Evolutionary conservation across 1,139 yeast species (phyloP).

Genomic region (Debaryomyces robertsiae): DNA sequence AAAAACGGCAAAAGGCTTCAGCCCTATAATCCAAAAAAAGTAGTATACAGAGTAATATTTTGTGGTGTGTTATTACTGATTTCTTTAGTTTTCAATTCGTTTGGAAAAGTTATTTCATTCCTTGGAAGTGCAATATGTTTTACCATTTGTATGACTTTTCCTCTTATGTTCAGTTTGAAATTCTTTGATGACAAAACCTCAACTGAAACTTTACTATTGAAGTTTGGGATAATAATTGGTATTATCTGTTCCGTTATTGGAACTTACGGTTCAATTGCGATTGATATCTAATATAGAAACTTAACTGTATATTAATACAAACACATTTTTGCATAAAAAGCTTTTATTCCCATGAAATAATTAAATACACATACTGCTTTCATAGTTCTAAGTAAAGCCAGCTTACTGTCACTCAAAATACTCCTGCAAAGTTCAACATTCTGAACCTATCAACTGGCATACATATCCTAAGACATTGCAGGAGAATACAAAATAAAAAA

Average conservation of each 20-base stretch:
- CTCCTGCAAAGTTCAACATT: not conserved
- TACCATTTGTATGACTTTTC: slow-evolving; percentile 76
- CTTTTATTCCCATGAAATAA: slow-evolving; percentile 3
- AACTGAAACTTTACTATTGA: slow-evolving; percentile 41
- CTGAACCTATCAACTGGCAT: too few relatives aligned
- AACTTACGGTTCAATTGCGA: slow-evolving; percentile 34
- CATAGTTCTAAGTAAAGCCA: slow-evolving; percentile 6
- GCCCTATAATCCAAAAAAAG: slow-evolving; percentile 27
- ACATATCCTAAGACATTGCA: too few relatives aligned
- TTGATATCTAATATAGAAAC: slow-evolving; percentile 15
- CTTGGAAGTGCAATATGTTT: slow-evolving; percentile 83
- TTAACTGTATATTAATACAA: slow-evolving; percentile 1
- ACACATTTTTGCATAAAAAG: not conserved
- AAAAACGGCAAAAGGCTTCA: slow-evolving; percentile 14
- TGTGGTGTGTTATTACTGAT: slow-evolving; percentile 39
- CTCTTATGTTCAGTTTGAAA: slow-evolving; percentile 67
- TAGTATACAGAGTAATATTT: slow-evolving; percentile 26
- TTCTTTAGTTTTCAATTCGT: slow-evolving; percentile 68
- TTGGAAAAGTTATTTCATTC: slow-evolving; percentile 81
- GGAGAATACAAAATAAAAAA: too few relatives aligned
- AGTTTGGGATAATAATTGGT: slow-evolving; percentile 49
- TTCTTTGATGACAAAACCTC: slow-evolving; percentile 50
- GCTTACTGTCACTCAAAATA: slow-evolving; percentile 5
- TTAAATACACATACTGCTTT: slow-evolving; percentile 1
- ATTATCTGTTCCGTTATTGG: slow-evolving; percentile 54